These are phyloP conservation scores for Apostasia ramifera DNA, from an alignment of 106 monocot genomes.

Conservation along the genomic window DNA sequence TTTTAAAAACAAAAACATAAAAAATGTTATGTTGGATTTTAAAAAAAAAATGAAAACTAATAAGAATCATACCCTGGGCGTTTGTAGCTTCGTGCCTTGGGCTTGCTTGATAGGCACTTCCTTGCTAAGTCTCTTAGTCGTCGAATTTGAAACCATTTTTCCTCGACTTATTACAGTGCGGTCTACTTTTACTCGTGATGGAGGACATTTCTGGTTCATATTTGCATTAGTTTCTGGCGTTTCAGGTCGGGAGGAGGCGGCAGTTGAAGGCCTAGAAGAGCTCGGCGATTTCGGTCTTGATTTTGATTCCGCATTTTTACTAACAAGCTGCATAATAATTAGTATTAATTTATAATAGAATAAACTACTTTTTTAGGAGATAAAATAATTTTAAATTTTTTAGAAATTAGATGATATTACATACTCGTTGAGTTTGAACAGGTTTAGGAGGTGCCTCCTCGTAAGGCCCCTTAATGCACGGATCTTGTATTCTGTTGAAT, in stretches of 20 bases:
- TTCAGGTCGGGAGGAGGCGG: constrained; percentile 4
- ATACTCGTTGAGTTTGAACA: constrained; percentile 2
- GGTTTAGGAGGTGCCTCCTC: not conserved
- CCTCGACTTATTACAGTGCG: no score
- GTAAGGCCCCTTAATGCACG: not conserved
- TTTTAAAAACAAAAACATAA: not conserved
- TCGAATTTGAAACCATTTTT: not conserved
- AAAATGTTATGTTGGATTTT: no score
- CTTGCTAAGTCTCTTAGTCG: not conserved
- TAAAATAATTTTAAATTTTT: not conserved
- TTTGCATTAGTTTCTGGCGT: not conserved
- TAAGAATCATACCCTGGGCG: not conserved
- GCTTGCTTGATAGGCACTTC: not conserved
- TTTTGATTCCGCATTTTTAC: not conserved
- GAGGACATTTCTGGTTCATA: not conserved
- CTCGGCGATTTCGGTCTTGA: not conserved
- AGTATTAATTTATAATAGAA: not conserved
- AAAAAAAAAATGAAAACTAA: constrained; percentile 1
- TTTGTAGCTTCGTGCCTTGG: not conserved
- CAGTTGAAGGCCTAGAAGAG: not conserved
- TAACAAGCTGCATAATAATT: not conserved
- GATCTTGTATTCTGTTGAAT: not conserved
- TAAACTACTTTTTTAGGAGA: no score
- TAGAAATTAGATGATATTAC: not conserved
- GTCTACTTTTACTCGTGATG: not conserved